Base-by-base conservation (phyloP, 2,329 filamentous ascomycete genomes). In the Exophiala aquamarina region DNA sequence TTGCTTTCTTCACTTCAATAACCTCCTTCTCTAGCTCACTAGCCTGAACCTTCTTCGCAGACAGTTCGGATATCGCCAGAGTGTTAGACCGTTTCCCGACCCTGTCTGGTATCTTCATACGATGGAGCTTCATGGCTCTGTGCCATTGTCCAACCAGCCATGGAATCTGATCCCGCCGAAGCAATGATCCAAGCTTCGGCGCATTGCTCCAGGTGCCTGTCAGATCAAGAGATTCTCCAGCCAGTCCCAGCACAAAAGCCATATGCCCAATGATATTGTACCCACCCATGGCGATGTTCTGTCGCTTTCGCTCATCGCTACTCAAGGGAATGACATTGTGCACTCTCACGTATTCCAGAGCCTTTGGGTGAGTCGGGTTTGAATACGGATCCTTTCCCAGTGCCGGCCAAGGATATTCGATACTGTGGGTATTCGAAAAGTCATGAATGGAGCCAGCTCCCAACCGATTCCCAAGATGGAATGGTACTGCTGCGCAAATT, bases 401-500 rank as follows among this genome's bases (percentile, higher is more conserved):
- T 21, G 21, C 6, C 11, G 37, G 37, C 37, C 37, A 40, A 11
- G 37, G 37, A 13, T 40, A 40, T 15, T 40, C 37, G 14, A 40
- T 40, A 21, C 8, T 13, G 7, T 19, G 13, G 2, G 37, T 40
- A 13, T 40, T 18, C 1, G 37, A 40, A 9, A 40, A 18, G 21
- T 40, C 37, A 28, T 40, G 37, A 21, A 40, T 40, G 21, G 37
- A 40, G 1, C 37, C 37, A 11, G 18, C 2, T 9, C 29, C 23
- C 4, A 14, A 20, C 14, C 41, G 41, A 21, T 28, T 44, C 3
- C 41, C 41, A 13, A 44, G 41, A 18, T 44, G 41, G 33, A 44
- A 44, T 9, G 41, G 41, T n/a, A 44, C 32, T 5, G 31, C 33
- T 31, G 41, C 41, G 19, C 33, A 44, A 19, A 44, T 35, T 18